Percentiles rank a stretch among this genome's conserved stretches.
These are phyloP conservation scores for Botrytis deweyae DNA, from an alignment of 2,329 filamentous ascomycete species.

Conservation along the genomic window DNA sequence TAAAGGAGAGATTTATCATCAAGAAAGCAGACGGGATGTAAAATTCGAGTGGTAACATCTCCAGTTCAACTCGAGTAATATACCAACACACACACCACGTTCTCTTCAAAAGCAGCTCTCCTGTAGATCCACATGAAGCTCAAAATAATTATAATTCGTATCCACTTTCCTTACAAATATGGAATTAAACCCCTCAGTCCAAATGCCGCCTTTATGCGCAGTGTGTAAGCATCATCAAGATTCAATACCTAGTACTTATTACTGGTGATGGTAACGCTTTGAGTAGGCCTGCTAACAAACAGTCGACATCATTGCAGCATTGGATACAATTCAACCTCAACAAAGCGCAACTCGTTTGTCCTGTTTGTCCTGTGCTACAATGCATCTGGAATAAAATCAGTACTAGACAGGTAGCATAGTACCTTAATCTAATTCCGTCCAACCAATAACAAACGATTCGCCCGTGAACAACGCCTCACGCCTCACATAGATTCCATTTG, in stretches of 20 bases:
- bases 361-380: not conserved
- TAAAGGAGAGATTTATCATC: not conserved
- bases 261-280: not conserved
- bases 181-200: not conserved
- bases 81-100: not conserved
- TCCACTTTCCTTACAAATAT: slow-evolving; percentile 6
- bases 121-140: not conserved
- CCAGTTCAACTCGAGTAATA: not conserved
- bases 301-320: not conserved
- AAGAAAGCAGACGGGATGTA: not conserved
- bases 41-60: not conserved
- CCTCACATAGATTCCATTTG: not conserved
- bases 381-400: not conserved
- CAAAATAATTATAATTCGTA: not conserved
- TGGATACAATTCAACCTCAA: not conserved
- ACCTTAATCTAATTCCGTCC: not conserved
- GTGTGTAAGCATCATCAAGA: not conserved
- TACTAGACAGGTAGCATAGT: not conserved
- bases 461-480: not conserved
- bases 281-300: not conserved
- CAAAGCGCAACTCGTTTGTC: not conserved
- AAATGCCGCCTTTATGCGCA: not conserved
- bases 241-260: not conserved
- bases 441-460: slow-evolving; percentile 1
- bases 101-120: not conserved